Evolutionary conservation across 2,329 filamentous ascomycete species (phyloP).

Genomic region (Botrytis sinoallii): DNA sequence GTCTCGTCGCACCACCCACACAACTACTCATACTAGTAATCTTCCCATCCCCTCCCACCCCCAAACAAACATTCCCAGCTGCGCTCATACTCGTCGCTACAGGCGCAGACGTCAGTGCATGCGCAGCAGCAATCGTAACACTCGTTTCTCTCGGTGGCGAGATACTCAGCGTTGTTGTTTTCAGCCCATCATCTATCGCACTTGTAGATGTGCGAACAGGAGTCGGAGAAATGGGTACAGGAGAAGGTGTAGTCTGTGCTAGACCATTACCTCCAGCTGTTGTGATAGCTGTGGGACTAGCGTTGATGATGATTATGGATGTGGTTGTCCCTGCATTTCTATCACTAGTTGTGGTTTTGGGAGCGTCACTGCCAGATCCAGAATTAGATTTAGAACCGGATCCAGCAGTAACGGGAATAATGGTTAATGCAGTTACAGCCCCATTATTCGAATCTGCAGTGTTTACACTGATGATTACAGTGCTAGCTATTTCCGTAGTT

Average conservation of each 20-base stretch:
- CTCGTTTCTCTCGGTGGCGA: not conserved
- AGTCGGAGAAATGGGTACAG: not conserved
- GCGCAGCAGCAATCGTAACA: not conserved
- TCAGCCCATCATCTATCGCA: not conserved
- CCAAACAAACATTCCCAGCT: not conserved
- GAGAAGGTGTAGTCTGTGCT: not conserved
- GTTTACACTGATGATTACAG: not conserved
- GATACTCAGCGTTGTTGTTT: not conserved
- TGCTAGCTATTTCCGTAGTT: not conserved
- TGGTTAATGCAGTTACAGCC: not conserved
- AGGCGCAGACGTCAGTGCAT: not conserved
- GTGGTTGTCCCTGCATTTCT: not conserved
- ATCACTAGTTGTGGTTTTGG: not conserved
- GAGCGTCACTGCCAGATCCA: not conserved
- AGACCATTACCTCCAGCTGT: not conserved
- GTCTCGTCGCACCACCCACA: not conserved
- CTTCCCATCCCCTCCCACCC: not conserved
- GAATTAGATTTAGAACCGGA: not conserved
- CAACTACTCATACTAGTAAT: slow-evolving; percentile 3
- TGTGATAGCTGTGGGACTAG: not conserved
- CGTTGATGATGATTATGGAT: not conserved
- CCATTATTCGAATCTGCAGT: not conserved
- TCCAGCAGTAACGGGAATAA: not conserved
- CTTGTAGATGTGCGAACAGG: not conserved
- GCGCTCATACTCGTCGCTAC: not conserved